phyloP scores from a whole-genome alignment of 345 rosid genomes.

The Bruguiera sexangula region DNA sequence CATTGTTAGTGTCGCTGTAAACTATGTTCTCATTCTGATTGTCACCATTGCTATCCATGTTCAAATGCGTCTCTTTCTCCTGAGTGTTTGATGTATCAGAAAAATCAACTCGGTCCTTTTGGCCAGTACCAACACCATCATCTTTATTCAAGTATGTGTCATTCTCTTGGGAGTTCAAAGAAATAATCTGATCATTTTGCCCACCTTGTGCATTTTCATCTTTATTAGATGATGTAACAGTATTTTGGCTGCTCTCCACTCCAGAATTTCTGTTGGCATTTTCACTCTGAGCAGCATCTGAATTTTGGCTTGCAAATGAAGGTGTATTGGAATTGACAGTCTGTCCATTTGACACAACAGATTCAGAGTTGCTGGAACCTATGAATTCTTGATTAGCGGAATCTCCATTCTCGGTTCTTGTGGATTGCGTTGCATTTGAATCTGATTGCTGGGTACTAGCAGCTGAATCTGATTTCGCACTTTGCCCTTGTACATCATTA shows the following conservation, averaged over 20 bases:
- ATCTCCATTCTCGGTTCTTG: conserved; percentile 29
- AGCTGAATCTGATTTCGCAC: conserved; percentile 26
- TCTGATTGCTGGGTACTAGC: conserved; percentile 43
- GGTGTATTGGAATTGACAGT: conserved; percentile 13
- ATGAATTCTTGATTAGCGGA: conserved; percentile 25
- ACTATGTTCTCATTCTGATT: conserved; percentile 13
- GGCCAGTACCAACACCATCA: conserved; percentile 21
- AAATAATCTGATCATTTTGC: conserved; percentile 25
- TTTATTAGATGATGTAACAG: conserved; percentile 19
- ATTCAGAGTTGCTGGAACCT: conserved; percentile 26
- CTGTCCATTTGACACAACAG: conserved; percentile 25
- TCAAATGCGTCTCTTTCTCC: conserved; percentile 17
- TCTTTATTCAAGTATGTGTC: conserved; percentile 17
- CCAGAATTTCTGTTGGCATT: conserved; percentile 21
- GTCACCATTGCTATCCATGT: neutral
- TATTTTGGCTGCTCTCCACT: conserved; percentile 24
- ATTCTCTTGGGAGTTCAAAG: conserved; percentile 26
- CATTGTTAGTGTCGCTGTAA: neutral
- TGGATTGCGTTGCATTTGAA: conserved; percentile 31
- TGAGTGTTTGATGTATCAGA: conserved; percentile 9
- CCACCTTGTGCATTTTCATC: conserved; percentile 27
- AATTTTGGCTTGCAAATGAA: conserved; percentile 7
- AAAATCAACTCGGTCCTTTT: conserved; percentile 21
- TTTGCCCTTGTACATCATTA: neutral
- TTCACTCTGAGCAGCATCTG: conserved; percentile 16